Base-by-base conservation (phyloP, 1,284 basidiomycete species). In the Leucoagaricus sp. region DNA sequence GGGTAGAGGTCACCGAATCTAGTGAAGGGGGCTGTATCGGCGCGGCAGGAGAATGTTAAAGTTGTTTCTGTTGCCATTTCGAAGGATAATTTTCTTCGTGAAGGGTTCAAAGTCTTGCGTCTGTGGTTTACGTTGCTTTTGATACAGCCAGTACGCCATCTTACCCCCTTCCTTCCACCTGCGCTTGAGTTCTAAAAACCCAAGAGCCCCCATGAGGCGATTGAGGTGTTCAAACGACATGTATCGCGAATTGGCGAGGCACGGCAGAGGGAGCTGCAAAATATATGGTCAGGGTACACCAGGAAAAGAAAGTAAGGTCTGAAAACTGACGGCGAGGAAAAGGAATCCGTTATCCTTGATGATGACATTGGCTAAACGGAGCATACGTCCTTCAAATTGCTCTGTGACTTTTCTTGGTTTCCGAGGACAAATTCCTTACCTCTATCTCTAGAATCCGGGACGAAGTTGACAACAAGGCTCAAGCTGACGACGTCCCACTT, bases 401-500 rank as follows among this genome's bases (percentile, higher is more conserved):
- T 48, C 33, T 40, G 13, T 29, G 19, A 25, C 28, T 28, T 23
- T 1, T 36, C 19, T 40, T 26, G 7, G 40, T 25, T 25, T 6
- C 15, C 12, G 4, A 25, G 38, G 4, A 12, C 48, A 1, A 10
- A 41, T 49, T 13, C 17, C 75, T 53, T 59, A 91, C 93, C 93
- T 84, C 93, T 74, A 55, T 92, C 85, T 52, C 74, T 74, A 0
- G 88, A 75, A 29, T 86, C 81, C n/a, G 90, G 86, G 0, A 93
- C 91, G 67, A 94, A 96, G 65, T 96, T 96, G 2, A 96, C 70
- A 3, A 96, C 93, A 28, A 96, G 73, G 65, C 91, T 94, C 28
- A 94, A 81, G 67, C 91, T 93, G 58, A 95, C 81, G 19, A 87
- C 64, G 64, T 93, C 88, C 86, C 92, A 95, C 62, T 75, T 76